Evolutionary conservation across 164 flowering plant species (phyloP), one percentile per base, ranked within the genome.

Genomic region (Houttuynia cordata): DNA sequence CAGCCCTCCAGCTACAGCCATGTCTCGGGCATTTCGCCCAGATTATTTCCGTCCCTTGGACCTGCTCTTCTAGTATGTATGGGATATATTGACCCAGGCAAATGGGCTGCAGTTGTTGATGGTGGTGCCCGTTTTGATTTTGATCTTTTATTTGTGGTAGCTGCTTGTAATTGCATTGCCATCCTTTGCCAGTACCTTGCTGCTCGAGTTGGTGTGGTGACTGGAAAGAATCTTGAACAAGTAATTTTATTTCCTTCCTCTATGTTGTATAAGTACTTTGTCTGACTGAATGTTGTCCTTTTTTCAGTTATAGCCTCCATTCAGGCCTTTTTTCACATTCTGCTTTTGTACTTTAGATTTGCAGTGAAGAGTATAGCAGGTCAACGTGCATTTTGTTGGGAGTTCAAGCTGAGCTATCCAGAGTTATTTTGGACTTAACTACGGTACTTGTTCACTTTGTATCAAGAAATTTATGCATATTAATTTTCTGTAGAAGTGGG

Each of bases 51-150:
- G 37, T 75, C 81, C 60, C 62, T 77, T 65, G 78, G 74, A 41
- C 97, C 99, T 10, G 72, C 71, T 50, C 76, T 94, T 64, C 71
- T 87, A 62, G 68, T 88, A 62, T 78, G 94, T 24, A 66, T 86
- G 67, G 81, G 88, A 70, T 94, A 88, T 75, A 75, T 94, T 64
- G 99, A 94, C 64, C 95, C 91, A 57, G 99, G 99, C 71, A 94
- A 94, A 77, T 94, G 96, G 97, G 94, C 84, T 61, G 83, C 96
- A 59, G 72, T 73, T 62, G 75, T 88, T 58, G 97, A 94, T 60
- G 94, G 87, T n/a, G 99, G 99, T 59, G 80, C 95, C 24, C 88
- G 79, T 60, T 84, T 88, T 78, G 97, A 96, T 64, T 49, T 51
- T 70, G 97, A 91, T 76, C 75, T 91, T 56, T 69, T 76, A 24